Base-by-base conservation (phyloP, 2,329 filamentous ascomycete species). In the Fusarium circinatum region DNA sequence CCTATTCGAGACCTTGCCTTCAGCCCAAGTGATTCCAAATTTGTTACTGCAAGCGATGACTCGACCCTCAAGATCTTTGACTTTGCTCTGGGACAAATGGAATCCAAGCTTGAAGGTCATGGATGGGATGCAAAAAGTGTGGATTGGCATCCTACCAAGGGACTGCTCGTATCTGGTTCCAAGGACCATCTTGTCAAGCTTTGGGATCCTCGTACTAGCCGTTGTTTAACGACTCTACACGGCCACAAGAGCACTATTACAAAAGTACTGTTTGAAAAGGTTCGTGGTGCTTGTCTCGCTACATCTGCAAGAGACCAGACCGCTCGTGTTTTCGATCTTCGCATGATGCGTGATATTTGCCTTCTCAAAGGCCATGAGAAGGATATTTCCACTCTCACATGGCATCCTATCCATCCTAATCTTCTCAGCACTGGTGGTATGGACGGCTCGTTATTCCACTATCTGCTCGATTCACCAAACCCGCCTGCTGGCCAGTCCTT, bases 141-240 rank as follows among this genome's bases (percentile, higher is more conserved):
- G 65, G 96, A 99, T 81, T 99, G 96, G 96, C 96, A 99, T 84
- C 95, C 96, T 3, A 93, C 92, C 26, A 98, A 98, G 84, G 96
- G 96, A 3, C 85, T 99, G 9, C 88, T 99, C 38, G 96, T 98
- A 8, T 98, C 96, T 2, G 96, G 96, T 42, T 98, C 96, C 17
- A 99, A 99, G 84, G 96, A 99, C 79, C 96, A 99, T 82, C 87
- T 97, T 71, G 94, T 99, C 79, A 98, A 98, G 82, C 90, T 99
- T 48, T 99, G 96, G 96, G 96, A 99, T 82, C 96, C 96, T n/a
- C 90, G 96, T 63, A 96, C 92, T 10, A 92, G 93, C 41, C 92
- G 95, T 48, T 98, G 95, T 80, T 86, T 99, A 62, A 98, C 96
- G 1, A 98, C 96, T 0, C 89, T 99, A 8, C 95, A 98, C 82